Conservation (phyloP, 23 red algal genomes). For the Gracilaria gracilis region DNA sequence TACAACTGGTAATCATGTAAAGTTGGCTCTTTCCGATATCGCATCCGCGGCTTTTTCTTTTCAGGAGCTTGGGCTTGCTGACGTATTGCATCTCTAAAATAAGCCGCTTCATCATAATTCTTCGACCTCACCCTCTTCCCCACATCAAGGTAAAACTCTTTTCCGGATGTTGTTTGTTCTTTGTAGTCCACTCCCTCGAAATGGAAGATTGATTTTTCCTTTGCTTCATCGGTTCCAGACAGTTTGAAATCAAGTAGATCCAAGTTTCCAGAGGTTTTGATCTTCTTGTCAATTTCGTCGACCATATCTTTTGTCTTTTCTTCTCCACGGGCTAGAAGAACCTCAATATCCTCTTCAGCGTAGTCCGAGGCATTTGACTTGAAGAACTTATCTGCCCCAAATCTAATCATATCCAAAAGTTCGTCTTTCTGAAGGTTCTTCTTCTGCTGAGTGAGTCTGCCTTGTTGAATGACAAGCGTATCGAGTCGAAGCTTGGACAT, state of each 20-base stretch:
- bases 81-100: conserved; percentile 54
- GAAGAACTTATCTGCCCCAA: conserved; percentile 98
- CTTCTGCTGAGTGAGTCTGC: conserved; percentile 84
- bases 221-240: conserved; percentile 36
- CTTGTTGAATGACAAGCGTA: conserved; percentile 97
- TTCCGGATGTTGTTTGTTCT: conserved; percentile 59
- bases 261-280: conserved; percentile 67
- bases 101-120: conserved; percentile 82
- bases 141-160: conserved; percentile 96
- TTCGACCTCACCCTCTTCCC: conserved; percentile 91
- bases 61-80: conserved; percentile 33
- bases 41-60: conserved; percentile 86
- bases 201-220: conserved; percentile 83
- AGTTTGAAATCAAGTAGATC: conserved; percentile 79
- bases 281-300: conserved; percentile 80
- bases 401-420: conserved; percentile 99
- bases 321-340: conserved; percentile 88
- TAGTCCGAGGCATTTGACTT: conserved; percentile 78
- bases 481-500: conserved; percentile 97
- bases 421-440: conserved; percentile 93
- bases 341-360: conserved; percentile 92
- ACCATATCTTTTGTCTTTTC: conserved; percentile 91
- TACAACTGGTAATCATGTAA: conserved; percentile 88
- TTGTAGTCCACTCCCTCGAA: conserved; percentile 96
- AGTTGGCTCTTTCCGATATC: conserved; percentile 80